Evolutionary conservation across 768 basidiomycete species (phyloP).

Genomic region (Auriscalpium vulgare): DNA sequence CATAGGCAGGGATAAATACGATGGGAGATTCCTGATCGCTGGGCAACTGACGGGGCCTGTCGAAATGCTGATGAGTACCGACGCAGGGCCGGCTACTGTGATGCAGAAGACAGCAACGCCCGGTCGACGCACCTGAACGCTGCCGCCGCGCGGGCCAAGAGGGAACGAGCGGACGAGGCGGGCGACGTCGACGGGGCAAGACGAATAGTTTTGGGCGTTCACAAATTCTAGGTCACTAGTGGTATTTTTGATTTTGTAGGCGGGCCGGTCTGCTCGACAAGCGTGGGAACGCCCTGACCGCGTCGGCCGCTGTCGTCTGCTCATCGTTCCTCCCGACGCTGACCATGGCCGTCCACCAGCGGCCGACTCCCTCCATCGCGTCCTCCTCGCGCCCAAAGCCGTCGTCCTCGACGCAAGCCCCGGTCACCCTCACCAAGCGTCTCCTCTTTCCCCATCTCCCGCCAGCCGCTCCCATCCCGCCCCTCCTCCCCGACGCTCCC

Average conservation of each 20-base stretch:
- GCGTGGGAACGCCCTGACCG: background rate
- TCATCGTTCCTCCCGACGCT: background rate
- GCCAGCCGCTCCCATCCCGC: constrained; percentile 38
- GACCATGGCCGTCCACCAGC: background rate
- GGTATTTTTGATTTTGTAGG: background rate
- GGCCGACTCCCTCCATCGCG: constrained; percentile 8
- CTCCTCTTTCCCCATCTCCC: constrained; percentile 55
- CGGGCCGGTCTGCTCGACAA: background rate
- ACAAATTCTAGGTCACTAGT: too few relatives aligned
- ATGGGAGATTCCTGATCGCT: background rate
- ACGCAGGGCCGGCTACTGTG: too few relatives aligned
- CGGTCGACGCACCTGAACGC: too few relatives aligned
- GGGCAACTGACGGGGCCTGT: too few relatives aligned
- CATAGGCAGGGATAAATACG: background rate
- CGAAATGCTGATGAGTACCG: too few relatives aligned
- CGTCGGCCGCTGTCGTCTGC: background rate
- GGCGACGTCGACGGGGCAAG: too few relatives aligned
- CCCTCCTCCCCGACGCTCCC: constrained; percentile 39
- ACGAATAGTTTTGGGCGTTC: too few relatives aligned
- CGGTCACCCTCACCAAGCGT: constrained; percentile 25
- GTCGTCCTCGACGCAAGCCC: background rate
- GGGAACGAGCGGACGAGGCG: too few relatives aligned
- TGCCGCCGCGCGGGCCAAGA: too few relatives aligned
- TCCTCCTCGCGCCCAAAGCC: constrained; percentile 10
- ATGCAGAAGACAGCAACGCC: too few relatives aligned